Conservation (phyloP, 78 protist genomes). For the Dictyostelium intermedium region DNA sequence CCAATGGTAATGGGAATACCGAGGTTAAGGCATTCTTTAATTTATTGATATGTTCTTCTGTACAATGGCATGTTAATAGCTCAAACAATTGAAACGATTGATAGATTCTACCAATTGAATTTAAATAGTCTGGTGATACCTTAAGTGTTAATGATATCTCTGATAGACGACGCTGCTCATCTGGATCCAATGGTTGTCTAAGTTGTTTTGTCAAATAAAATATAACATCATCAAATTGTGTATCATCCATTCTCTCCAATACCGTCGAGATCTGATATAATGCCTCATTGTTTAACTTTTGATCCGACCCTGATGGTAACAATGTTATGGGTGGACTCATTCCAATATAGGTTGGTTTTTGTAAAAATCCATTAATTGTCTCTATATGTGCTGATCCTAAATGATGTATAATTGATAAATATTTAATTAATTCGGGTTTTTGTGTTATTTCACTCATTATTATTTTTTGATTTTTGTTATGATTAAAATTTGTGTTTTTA, state of each 20-base stretch:
- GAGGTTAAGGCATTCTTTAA: conserved; percentile 46
- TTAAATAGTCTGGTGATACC: conserved; percentile 35
- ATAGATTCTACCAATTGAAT: conserved; percentile 26
- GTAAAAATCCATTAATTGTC: conserved; percentile 42
- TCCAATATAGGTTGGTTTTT: background rate
- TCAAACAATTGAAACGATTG: conserved; percentile 36
- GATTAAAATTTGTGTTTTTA: background rate
- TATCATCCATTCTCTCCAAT: conserved; percentile 16
- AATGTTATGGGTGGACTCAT: background rate
- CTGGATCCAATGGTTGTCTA: conserved; percentile 19
- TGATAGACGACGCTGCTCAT: background rate
- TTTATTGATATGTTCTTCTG: conserved; percentile 57
- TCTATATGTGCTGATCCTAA: conserved; percentile 37
- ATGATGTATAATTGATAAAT: conserved; percentile 27
- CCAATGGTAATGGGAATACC: conserved; percentile 38
- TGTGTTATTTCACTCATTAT: background rate
- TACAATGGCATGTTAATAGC: background rate
- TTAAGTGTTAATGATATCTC: background rate
- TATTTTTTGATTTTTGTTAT: background rate
- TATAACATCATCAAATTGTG: conserved; percentile 26
- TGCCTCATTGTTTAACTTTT: background rate
- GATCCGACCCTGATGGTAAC: background rate
- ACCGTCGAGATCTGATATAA: background rate
- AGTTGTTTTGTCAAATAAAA: conserved; percentile 17
- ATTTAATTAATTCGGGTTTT: conserved; percentile 21